Evolutionary conservation across 176 grass and related monocot genomes (phyloP).

Genomic region (Lolium multiflorum): DNA sequence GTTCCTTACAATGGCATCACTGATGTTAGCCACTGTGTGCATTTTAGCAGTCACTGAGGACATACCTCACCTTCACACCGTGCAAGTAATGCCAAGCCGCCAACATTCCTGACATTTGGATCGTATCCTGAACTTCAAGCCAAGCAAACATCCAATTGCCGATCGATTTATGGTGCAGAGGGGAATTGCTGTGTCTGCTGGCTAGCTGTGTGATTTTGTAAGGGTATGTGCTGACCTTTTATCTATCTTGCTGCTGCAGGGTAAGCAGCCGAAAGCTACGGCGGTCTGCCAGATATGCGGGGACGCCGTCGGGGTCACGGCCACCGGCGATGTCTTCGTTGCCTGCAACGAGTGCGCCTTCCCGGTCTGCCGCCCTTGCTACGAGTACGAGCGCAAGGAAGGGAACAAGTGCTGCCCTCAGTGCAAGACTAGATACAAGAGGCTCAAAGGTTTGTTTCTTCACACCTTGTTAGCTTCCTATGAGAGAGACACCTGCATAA

Average conservation of each 20-base stretch:
- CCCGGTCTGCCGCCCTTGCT: constrained; percentile 97
- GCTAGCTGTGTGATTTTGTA: constrained; percentile 3
- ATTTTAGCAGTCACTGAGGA: background rate
- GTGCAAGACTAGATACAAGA: constrained; percentile 99
- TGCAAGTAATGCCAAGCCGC: background rate
- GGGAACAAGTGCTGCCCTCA: constrained; percentile 96
- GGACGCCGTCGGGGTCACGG: constrained; percentile 77
- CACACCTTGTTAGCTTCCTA: background rate
- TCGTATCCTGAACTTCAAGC: background rate
- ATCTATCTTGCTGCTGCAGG: constrained; percentile 56
- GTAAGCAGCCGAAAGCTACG: constrained; percentile 58
- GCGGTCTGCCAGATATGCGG: constrained; percentile 97
- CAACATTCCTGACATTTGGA: background rate
- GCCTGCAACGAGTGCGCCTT: constrained; percentile 99
- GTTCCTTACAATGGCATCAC: background rate
- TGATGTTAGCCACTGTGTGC: background rate
- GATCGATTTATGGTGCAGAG: background rate
- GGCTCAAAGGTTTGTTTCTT: constrained; percentile 79
- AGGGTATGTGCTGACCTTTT: constrained; percentile 29
- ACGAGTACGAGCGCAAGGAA: constrained; percentile 98
- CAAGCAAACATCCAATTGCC: background rate
- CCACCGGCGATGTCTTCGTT: constrained; percentile 84
- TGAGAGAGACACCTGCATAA: background rate
- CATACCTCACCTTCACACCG: background rate
- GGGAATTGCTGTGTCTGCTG: background rate